Percentiles rank a stretch among this genome's conserved stretches.
Evolutionary conservation across 805 yeast genomes (phyloP).

Genomic region (Barnettozyma salicaria): DNA sequence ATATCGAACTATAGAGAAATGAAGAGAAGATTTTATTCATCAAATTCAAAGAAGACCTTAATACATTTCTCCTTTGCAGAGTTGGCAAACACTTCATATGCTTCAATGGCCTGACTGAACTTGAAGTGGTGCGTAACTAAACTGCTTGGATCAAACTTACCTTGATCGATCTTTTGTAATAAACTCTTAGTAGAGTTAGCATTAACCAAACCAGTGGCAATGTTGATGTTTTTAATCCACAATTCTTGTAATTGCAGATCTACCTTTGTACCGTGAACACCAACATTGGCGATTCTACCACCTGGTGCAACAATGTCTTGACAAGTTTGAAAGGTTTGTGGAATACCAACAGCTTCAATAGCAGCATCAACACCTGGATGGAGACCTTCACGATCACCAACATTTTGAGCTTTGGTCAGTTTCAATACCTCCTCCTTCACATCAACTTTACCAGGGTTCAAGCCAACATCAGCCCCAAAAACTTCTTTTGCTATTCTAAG

Average conservation of each 20-base stretch:
- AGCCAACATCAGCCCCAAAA: slow-evolving; percentile 53
- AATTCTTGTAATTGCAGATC: slow-evolving; percentile 37
- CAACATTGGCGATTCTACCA: slow-evolving; percentile 61
- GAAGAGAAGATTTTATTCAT: background rate
- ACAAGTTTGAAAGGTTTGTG: slow-evolving; percentile 53
- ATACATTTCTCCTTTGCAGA: slow-evolving; percentile 53
- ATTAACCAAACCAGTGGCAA: slow-evolving; percentile 46
- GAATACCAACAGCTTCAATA: slow-evolving; percentile 61
- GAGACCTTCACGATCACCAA: slow-evolving; percentile 25
- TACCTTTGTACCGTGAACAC: slow-evolving; percentile 43
- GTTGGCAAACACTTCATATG: slow-evolving; percentile 52
- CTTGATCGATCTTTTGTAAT: slow-evolving; percentile 29
- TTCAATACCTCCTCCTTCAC: slow-evolving; percentile 34
- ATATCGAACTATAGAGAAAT: background rate
- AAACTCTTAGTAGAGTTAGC: slow-evolving; percentile 38
- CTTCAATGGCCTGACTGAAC: slow-evolving; percentile 49
- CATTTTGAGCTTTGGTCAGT: slow-evolving; percentile 24
- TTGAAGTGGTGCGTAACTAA: slow-evolving; percentile 56
- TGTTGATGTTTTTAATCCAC: slow-evolving; percentile 39
- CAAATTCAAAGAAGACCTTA: slow-evolving; percentile 32
- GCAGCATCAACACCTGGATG: slow-evolving; percentile 54
- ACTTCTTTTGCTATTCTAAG: slow-evolving; percentile 47
- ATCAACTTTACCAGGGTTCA: slow-evolving; percentile 45
- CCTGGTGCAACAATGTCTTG: slow-evolving; percentile 50
- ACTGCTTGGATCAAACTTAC: slow-evolving; percentile 38